Base-by-base conservation (phyloP, 2,329 filamentous ascomycete species). In the Colletotrichum gigasporum region DNA sequence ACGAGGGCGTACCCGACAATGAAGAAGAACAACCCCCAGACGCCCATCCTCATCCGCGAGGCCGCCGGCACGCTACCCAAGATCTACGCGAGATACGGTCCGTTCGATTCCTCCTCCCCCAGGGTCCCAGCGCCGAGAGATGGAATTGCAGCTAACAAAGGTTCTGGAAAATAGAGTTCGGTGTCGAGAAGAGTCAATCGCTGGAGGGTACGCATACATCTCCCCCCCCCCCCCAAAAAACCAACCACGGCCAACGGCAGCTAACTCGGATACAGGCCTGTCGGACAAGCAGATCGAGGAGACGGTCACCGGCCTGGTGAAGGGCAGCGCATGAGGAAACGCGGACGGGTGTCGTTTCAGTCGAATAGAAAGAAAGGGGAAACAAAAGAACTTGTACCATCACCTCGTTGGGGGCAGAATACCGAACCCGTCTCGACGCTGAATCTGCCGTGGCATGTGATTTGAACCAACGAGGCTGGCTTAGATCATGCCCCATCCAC, bases 21-120 rank as follows among this genome's bases (percentile, higher is more conserved):
- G 95, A 99, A 99, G 89, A 96, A 97, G 86, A 92, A 95, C 86
- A 99, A 99, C 84, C 96, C 96, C 61, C 84, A 92, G 79, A 94
- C 87, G 50, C 96, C 96, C 57, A 98, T 99, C 80, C 85, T 99
- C 84, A 90, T 99, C 74, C 92, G 96, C 76, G 96, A 98, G 84
- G 96, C 95, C 55, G 83, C 88, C 71, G 93, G 92, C 74, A 93
- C 92, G 57, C 83, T 91, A 76, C 95, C 96, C 69, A 91, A 89
- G 79, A 88, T 99, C 68, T 98, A 91, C 80, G 94, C 95, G 71
- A 87, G 96, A 89, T 99, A 96, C 77, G 95, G 93, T 97, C 79
- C 73, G 88, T 67, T 41, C 68, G 20, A 5, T n/a, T n/a, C 50
- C 16, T 7, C n/a, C 24, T 7, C 47, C 10, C 16, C 26, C 30